Evolutionary conservation across 202 grass and related monocot species (phyloP).

Genomic region (Zizania palustris): DNA sequence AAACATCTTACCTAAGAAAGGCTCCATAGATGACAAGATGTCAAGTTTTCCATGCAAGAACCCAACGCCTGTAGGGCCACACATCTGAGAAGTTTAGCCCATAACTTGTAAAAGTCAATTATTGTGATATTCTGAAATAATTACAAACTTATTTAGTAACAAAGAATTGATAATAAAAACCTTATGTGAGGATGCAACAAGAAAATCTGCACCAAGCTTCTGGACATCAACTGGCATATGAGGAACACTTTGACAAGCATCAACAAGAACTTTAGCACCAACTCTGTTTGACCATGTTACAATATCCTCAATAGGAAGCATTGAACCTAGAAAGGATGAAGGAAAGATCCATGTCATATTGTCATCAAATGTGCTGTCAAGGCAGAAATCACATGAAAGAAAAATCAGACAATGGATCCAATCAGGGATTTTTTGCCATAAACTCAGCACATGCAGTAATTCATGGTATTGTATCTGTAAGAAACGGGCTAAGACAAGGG

Average conservation of each 20-base stretch:
- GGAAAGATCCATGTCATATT: neutral
- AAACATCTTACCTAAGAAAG: constrained; percentile 82
- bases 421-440: constrained; percentile 5
- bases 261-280: constrained; percentile 91
- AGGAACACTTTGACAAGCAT: constrained; percentile 95
- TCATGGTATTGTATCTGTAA: neutral
- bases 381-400: constrained; percentile 27
- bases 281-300: constrained; percentile 65
- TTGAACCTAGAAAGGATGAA: constrained; percentile 63
- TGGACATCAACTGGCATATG: constrained; percentile 94
- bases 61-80: constrained; percentile 90
- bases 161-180: constrained; percentile 48
- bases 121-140: constrained; percentile 26
- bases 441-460: neutral
- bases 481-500: neutral
- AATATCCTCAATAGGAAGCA: constrained; percentile 86
- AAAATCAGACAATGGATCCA: constrained; percentile 11
- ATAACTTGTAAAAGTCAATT: constrained; percentile 42
- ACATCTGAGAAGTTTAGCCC: constrained; percentile 92
- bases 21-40: constrained; percentile 74
- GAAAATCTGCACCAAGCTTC: constrained; percentile 84
- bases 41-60: constrained; percentile 87
- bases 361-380: constrained; percentile 4
- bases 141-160: constrained; percentile 25
- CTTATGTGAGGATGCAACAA: constrained; percentile 99